A percentile compares a stretch with the other conserved stretches of the same genome.
Evolutionary conservation across 2,329 filamentous ascomycete genomes (phyloP).

Genomic region (Aspergillus sp.): DNA sequence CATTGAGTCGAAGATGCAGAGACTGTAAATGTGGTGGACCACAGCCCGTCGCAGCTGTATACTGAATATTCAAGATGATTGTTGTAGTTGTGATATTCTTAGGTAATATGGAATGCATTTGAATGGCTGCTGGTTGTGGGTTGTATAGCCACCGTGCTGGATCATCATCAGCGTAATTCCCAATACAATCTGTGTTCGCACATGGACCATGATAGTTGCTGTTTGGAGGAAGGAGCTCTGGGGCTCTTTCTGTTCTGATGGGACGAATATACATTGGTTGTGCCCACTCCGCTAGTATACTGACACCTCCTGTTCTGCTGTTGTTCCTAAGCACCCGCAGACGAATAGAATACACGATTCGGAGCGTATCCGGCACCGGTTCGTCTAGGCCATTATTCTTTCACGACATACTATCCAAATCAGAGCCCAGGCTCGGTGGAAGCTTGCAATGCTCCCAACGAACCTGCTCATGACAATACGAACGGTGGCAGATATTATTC

Average conservation of each 20-base stretch:
- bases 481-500: conserved; percentile 9
- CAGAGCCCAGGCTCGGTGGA: conserved; percentile 7
- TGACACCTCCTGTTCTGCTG: not conserved
- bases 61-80: conserved; percentile 7
- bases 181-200: not conserved
- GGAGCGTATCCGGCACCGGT: not conserved
- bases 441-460: conserved; percentile 10
- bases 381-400: no score
- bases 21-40: conserved; percentile 1
- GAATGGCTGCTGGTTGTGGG: not conserved
- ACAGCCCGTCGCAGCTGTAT: not conserved
- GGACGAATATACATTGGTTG: conserved; percentile 8
- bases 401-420: not conserved
- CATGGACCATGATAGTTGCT: conserved; percentile 4
- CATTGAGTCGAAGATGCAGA: conserved; percentile 2
- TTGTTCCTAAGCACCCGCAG: conserved; percentile 1
- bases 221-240: conserved; percentile 1
- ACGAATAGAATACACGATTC: not conserved
- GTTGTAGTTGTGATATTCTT: not conserved
- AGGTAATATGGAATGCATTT: not conserved
- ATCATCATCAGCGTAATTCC: not conserved
- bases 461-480: conserved; percentile 6
- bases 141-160: no score
- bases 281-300: conserved; percentile 3
- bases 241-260: conserved; percentile 5